Base-by-base conservation (phyloP, 768 basidiomycete species). In the Leucocoprinus leucothites region DNA sequence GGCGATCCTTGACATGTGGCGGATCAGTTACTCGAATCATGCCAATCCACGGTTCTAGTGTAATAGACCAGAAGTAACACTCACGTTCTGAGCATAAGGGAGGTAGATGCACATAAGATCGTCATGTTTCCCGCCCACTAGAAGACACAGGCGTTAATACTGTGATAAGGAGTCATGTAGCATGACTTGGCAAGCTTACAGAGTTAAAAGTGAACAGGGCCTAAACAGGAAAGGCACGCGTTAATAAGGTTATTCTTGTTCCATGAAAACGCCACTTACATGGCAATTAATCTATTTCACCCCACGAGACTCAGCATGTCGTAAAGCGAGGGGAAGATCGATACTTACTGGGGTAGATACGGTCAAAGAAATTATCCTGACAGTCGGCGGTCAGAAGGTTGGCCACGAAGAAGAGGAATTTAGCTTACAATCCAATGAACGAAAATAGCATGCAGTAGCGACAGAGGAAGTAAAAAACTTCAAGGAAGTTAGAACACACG, bases 391-490 rank as follows among this genome's bases (percentile, higher is more conserved):
- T 42, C 53, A 49, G 43, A 31, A n/a, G 1, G 19, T 31, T 26
- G 25, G 16, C 16, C 44, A 34, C 50, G 28, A 25, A 36, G n/a
- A 42, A 55, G 25, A n/a, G n/a, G 21, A 3, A 53, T 34, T 13
- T 40, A 2, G 69, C 82, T 69, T 63, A 85, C 86, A 89, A 59
- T 54, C 86, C 85, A 59, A 84, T 65, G 61, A 87, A 74, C 3
- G 86, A 78, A 54, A 81, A 72, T n/a, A 89, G 62, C 75, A 88
- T 82, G 66, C 83, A 85, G 65, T 89, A 89, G 57, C 87, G 82
- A 64, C 82, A 85, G 22, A 86, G 69, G 65, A 89, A 87, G 64
- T 86, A 85, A 57, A 86, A 83, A 22, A 81, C 86, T 73, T 45
- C 1, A 21, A 35, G 42, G 24, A 13, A 24, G 58, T 60, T 43